Base-by-base conservation (phyloP, 768 basidiomycete species). In the Epithele typhae region DNA sequence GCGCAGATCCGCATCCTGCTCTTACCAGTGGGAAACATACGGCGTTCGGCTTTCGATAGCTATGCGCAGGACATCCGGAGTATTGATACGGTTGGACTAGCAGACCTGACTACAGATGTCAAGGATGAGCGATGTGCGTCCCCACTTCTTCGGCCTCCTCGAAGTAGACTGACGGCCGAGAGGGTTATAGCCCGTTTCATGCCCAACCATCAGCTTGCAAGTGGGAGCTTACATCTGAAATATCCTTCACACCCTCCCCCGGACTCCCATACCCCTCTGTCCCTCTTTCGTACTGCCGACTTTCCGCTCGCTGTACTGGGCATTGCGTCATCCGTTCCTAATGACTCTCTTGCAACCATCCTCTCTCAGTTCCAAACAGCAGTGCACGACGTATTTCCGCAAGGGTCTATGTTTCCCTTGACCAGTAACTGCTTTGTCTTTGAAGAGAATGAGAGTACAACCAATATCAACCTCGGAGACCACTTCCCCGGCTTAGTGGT, bases 261-360 rank as follows among this genome's bases (percentile, higher is more conserved):
- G n/a, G 73, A 69, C 46, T 77, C 84, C 23, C 82, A 92, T 55
- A 58, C 72, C 10, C 69, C 84, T 6, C 67, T 96, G 37, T 76
- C 84, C 35, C 74, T 94, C 37, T 71, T 97, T 53, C 79, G 82
- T 34, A 79, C 80, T 40, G 93, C 87, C 2, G 81, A 85, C 52
- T 92, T 92, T 50, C 84, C 92, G 2, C 69, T 97, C 15, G 92
- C 87, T 18, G 82, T 95, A 43, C 82, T 99, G 57, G 96, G 94
- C 9, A 75, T 99, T 25, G 82, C 92, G 21, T 77, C 82, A 24
- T 85, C 78, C 56, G 76, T 80, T 10, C 72, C 76, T 50, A 68
- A 70, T 23, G 75, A 81, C 46, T 66, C 79, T 4, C 60, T 81
- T 21, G 63, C 75, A 4, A 67, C 77, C 14, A 73, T 82, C 56